These are phyloP conservation scores for Candida andamanensis DNA, from an alignment of 805 yeast genomes.

Conservation along the genomic window DNA sequence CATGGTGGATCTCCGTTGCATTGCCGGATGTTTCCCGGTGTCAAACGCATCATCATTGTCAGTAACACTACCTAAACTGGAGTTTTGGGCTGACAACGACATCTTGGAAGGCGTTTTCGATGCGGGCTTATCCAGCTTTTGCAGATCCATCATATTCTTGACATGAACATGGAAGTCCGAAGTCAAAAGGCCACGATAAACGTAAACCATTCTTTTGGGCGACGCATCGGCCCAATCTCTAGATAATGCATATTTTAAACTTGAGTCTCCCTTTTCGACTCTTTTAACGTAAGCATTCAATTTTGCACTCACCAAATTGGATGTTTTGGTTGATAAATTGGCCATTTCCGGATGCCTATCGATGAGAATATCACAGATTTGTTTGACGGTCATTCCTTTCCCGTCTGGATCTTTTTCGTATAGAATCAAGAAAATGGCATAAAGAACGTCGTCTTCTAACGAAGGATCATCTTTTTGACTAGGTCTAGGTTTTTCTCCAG, in stretches of 20 bases:
- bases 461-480: conserved; percentile 53
- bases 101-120: too few relatives aligned
- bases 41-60: conserved; percentile 26
- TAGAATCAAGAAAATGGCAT: conserved; percentile 67
- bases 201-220: conserved; percentile 85
- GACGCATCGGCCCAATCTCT: conserved; percentile 91
- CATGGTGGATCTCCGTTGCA: conserved; percentile 48
- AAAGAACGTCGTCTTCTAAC: conserved; percentile 70
- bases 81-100: neutral
- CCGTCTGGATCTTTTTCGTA: conserved; percentile 65
- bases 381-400: conserved; percentile 86
- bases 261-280: conserved; percentile 76
- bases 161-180: conserved; percentile 74
- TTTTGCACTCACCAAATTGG: conserved; percentile 77
- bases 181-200: conserved; percentile 72
- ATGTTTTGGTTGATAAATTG: conserved; percentile 70
- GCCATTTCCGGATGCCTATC: conserved; percentile 84
- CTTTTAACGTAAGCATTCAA: conserved; percentile 80
- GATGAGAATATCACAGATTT: conserved; percentile 69
- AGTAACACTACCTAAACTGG: conserved; percentile 1
- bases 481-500: conserved; percentile 68
- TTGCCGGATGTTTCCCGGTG: conserved; percentile 28
- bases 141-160: conserved; percentile 50
- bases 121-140: conserved; percentile 5
- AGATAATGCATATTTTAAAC: conserved; percentile 66